Evolutionary conservation across 129 eudicot genomes (phyloP), one percentile per base, ranked within the genome.

Genomic region (Tagetes erecta): DNA sequence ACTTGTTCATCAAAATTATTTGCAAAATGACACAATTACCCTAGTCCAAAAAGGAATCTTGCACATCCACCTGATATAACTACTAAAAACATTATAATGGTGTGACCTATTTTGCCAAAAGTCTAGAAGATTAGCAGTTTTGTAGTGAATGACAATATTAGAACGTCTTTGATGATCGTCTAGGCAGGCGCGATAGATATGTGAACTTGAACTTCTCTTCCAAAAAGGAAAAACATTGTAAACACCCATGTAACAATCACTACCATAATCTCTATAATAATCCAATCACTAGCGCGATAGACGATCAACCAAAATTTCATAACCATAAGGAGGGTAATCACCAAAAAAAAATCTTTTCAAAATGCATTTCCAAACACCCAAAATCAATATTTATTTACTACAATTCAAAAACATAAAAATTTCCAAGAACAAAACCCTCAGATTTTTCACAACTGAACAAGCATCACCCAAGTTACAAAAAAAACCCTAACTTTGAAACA

Each of bases 21-120:
- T 64, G 72, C n/a, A 64, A 65, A 65, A 64, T 75, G 73, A 65
- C 66, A 41, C 45, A 13, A 66, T 31, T 66, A 41, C 46, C 65
- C 53, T 52, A n/a, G 30, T 64, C 38, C 51, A 74, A 9, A 47
- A 42, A 51, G 44, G 45, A 36, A 60, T 60, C 46, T 73, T 40
- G 30, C 9, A 53, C 64, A 36, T 3, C 42, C 50, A 60, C 55
- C 42, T 72, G 53, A 56, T 42, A 39, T 38, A 71, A 70, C n/a
- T 70, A 69, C 73, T 34, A 69, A 69, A 59, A 59, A 34, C 41
- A 33, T 59, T 59, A 11, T 6, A 7, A 69, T 35, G 34, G 39
- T 8, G 14, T 66, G 55, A 42, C 14, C 52, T 42, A 42, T 27
- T 8, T 66, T 8, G 35, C 46, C 62, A 52, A 37, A 5, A 42